Evolutionary conservation across 306 rosid species (phyloP).

Genomic region (Biancaea sappan): DNA sequence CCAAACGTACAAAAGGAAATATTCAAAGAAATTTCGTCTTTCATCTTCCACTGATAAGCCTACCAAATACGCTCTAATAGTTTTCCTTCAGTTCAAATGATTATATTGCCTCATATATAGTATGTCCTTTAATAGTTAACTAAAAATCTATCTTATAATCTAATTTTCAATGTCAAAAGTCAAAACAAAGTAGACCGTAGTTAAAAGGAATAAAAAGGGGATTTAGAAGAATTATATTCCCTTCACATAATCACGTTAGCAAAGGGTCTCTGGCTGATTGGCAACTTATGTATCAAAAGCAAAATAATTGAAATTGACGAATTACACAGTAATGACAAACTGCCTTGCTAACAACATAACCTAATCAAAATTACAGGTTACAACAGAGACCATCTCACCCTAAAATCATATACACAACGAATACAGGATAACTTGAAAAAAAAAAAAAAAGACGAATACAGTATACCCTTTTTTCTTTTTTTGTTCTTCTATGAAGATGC

Average conservation of each 20-base stretch:
- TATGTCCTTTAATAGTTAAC: not conserved
- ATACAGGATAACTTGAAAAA: no score
- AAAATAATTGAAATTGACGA: not conserved
- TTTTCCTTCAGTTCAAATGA: not conserved
- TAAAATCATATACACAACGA: conserved; percentile 49
- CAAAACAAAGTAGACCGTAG: not conserved
- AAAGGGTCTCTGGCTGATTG: not conserved
- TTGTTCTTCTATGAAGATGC: conserved; percentile 20
- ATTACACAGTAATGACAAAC: not conserved
- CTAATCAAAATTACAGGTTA: conserved; percentile 23
- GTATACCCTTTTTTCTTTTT: not conserved
- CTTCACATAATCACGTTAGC: not conserved
- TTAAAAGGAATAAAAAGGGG: not conserved
- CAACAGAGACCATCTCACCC: conserved; percentile 28
- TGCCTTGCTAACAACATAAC: conserved; percentile 37
- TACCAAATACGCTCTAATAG: no score
- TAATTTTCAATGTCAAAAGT: not conserved
- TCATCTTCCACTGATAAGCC: no score
- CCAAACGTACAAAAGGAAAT: no score
- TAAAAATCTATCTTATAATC: not conserved
- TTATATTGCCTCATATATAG: not conserved
- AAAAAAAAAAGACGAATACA: no score
- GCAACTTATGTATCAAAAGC: not conserved
- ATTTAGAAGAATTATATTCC: not conserved
- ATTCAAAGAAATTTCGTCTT: no score